These are phyloP conservation scores for Acanthamoeba castellanii DNA, from an alignment of 208 protist genomes.

Conservation along the genomic window DNA sequence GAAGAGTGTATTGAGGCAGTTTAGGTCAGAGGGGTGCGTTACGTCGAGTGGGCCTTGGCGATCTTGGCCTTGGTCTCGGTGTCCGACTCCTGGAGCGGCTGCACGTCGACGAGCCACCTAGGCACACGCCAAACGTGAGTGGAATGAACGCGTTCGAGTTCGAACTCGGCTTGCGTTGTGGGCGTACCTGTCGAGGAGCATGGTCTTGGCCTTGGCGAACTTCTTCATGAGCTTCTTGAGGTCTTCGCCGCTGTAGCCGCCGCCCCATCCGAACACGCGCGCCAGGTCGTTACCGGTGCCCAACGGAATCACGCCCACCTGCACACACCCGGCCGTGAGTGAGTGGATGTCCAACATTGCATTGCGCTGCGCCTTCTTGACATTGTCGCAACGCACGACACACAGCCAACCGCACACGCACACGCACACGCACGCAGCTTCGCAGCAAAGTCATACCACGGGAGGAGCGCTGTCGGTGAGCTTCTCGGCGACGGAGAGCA, in stretches of 20 bases:
- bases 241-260: constrained; percentile 57
- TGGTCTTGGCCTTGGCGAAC: constrained; percentile 2
- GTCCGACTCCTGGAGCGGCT: constrained; percentile 7
- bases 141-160: background rate
- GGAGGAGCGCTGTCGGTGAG: background rate
- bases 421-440: background rate
- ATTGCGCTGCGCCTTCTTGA: too few relatives aligned
- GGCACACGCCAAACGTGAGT: background rate
- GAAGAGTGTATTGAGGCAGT: background rate
- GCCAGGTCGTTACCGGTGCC: constrained; percentile 68
- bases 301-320: constrained; percentile 61
- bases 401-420: background rate
- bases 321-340: background rate
- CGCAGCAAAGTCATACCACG: background rate
- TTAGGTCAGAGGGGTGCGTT: background rate
- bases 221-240: constrained; percentile 31
- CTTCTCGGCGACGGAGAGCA: constrained; percentile 52
- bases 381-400: too few relatives aligned
- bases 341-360: too few relatives aligned
- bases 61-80: constrained; percentile 2
- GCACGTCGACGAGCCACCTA: constrained; percentile 12
- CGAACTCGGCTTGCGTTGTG: background rate
- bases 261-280: constrained; percentile 65
- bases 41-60: background rate
- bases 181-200: constrained; percentile 34